Evolutionary conservation across 2,329 filamentous ascomycete genomes (phyloP), one percentile per base, ranked within the genome.

Genomic region (Acephala macrosclerotiorum): DNA sequence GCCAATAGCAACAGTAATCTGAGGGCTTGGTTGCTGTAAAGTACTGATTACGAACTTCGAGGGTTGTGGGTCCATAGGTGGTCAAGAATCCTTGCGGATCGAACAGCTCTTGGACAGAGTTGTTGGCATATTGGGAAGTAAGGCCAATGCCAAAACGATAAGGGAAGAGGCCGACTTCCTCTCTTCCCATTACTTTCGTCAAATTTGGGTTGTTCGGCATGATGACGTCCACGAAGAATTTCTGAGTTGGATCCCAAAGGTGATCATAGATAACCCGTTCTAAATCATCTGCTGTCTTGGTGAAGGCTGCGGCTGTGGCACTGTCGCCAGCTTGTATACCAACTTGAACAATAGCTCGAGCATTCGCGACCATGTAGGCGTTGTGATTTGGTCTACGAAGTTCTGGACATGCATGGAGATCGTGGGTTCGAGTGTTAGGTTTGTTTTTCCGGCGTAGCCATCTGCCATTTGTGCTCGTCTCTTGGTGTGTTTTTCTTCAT

Each of bases 381-480:
- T 82, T 82, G 68, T 79, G 77, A 22, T 75, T 80, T 2, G 80
- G 8, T 79, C 71, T 36, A 88, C 68, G 1, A 87, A 76, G 38
- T 82, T 79, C 64, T 73, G 71, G 42, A 86, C 77, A 57, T 83
- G 80, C n/a, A 72, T 68, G 65, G 87, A 83, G 36, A 87, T 81
- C 35, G 80, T 80, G 11, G 76, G 70, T 67, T 87, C 84, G 0
- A 87, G 74, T 6, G 77, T 75, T 2, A 81, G 79, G n/a, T 85
- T 84, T 56, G 86, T 85, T 68, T 84, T 84, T 6, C 70, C 68
- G 9, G 84, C 85, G 67, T 85, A 87, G 20, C 45, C 45, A 22
- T 49, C 45, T 20, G 45, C 45, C 45, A 49, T 49, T 25, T 85
- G 83, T 25, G 80, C 79, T n/a, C 79, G 77, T 49, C 83, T 72